These are phyloP conservation scores for Candida broadrunensis DNA, from an alignment of 805 yeast genomes.

Conservation along the genomic window DNA sequence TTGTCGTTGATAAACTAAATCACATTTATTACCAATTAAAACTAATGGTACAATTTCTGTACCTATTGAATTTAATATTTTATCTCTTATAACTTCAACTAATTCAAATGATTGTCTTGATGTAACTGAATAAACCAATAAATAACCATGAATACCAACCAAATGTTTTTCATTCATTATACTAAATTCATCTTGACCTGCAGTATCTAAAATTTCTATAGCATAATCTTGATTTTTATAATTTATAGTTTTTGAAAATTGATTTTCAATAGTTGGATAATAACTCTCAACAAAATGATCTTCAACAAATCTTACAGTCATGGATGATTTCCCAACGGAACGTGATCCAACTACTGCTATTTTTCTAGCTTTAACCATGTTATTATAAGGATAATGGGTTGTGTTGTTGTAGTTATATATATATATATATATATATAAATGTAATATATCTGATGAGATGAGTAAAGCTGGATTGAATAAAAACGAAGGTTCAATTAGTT, in stretches of 20 bases:
- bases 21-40: constrained; percentile 70
- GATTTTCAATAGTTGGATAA: constrained; percentile 89
- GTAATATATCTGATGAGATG: too few relatives aligned
- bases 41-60: constrained; percentile 47
- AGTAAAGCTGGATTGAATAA: too few relatives aligned
- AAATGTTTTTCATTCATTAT: constrained; percentile 75
- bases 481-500: too few relatives aligned
- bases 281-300: constrained; percentile 85
- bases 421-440: too few relatives aligned
- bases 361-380: constrained; percentile 57
- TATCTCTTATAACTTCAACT: constrained; percentile 74
- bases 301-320: constrained; percentile 82
- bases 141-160: constrained; percentile 80
- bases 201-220: constrained; percentile 85
- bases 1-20: constrained; percentile 59
- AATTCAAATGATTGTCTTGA: constrained; percentile 76
- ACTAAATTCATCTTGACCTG: constrained; percentile 89
- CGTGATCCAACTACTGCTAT: constrained; percentile 86
- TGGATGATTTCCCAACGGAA: constrained; percentile 84
- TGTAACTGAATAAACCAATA: constrained; percentile 78
- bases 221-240: constrained; percentile 74
- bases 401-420: too few relatives aligned
- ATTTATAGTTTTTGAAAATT: constrained; percentile 66
- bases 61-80: constrained; percentile 68
- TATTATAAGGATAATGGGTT: too few relatives aligned